Evolutionary conservation across 202 grass and related monocot genomes (phyloP).

Genomic region (Saccharum hybrid): DNA sequence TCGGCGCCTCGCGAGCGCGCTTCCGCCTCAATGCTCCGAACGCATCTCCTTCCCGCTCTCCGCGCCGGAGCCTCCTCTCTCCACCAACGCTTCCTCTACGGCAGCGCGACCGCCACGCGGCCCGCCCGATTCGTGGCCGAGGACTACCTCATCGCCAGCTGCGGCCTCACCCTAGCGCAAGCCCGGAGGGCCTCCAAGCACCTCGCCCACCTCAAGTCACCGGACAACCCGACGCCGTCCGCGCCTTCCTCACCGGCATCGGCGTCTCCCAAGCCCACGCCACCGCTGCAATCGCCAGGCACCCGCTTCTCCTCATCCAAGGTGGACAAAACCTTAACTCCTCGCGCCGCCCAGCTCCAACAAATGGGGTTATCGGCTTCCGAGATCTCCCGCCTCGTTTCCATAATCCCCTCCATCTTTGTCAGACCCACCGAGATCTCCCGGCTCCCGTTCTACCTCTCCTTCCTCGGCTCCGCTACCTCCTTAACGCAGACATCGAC

Average conservation of each 20-base stretch:
- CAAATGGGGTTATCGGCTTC: conserved; percentile 8
- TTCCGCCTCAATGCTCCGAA: too few species aligned
- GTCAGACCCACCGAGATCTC: too few species aligned
- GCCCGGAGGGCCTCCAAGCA: not conserved
- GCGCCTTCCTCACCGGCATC: too few species aligned
- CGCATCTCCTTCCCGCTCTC: too few species aligned
- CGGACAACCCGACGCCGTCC: not conserved
- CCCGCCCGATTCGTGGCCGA: not conserved
- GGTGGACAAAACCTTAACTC: conserved; percentile 26
- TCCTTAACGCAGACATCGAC: too few species aligned
- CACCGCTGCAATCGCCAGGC: not conserved
- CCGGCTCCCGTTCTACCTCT: too few species aligned
- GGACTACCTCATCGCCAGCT: not conserved
- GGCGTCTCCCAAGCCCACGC: not conserved
- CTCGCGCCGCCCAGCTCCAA: conserved; percentile 5
- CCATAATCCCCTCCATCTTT: conserved; percentile 29
- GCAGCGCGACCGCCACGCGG: not conserved
- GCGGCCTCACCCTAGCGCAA: not conserved
- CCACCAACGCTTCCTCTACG: not conserved
- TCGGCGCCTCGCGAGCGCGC: too few species aligned
- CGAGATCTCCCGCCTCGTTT: conserved; percentile 29
- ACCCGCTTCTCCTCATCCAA: not conserved
- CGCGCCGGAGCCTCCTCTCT: too few species aligned
- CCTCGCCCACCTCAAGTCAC: not conserved
- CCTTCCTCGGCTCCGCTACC: too few species aligned